Evolutionary conservation across 371 early-diverging fungal species (phyloP).

Genomic region (Encephalitozoon romaleae): DNA sequence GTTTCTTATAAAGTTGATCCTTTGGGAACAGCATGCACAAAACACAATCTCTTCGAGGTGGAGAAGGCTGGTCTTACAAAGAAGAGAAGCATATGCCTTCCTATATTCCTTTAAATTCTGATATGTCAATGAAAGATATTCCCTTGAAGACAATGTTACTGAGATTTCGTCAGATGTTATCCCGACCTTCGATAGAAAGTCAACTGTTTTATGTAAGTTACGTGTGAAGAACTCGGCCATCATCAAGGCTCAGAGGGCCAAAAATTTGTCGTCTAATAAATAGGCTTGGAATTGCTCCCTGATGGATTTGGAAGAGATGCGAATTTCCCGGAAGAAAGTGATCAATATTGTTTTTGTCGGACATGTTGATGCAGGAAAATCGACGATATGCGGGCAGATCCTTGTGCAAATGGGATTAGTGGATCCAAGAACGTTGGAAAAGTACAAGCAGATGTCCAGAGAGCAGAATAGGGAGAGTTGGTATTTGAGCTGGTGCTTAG

Average conservation of each 20-base stretch:
- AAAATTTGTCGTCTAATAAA: conserved; percentile 17
- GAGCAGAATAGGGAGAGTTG: conserved; percentile 65
- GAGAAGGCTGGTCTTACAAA: conserved; percentile 7
- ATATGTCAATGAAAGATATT: conserved; percentile 24
- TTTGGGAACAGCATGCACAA: conserved; percentile 43
- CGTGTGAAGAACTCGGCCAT: conserved; percentile 31
- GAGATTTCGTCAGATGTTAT: neutral
- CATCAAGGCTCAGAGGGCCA: conserved; percentile 2
- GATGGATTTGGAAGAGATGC: conserved; percentile 10
- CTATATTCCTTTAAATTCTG: conserved; percentile 49
- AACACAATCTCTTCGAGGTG: conserved; percentile 21
- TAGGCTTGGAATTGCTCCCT: conserved; percentile 22
- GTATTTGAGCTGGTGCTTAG: conserved; percentile 61
- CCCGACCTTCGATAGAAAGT: conserved; percentile 51
- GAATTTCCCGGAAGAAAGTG: neutral
- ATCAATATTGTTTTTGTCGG: conserved; percentile 82
- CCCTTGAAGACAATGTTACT: neutral
- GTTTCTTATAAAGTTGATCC: conserved; percentile 48
- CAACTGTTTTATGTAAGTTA: conserved; percentile 44
- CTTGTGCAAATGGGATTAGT: conserved; percentile 97
- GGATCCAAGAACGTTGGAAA: conserved; percentile 93
- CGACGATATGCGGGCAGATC: conserved; percentile 95
- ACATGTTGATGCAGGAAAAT: conserved; percentile 98
- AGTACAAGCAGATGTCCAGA: conserved; percentile 93
- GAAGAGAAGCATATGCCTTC: conserved; percentile 17